phyloP scores from a whole-genome alignment of 805 yeast genomes.

The Candida ortonii region DNA sequence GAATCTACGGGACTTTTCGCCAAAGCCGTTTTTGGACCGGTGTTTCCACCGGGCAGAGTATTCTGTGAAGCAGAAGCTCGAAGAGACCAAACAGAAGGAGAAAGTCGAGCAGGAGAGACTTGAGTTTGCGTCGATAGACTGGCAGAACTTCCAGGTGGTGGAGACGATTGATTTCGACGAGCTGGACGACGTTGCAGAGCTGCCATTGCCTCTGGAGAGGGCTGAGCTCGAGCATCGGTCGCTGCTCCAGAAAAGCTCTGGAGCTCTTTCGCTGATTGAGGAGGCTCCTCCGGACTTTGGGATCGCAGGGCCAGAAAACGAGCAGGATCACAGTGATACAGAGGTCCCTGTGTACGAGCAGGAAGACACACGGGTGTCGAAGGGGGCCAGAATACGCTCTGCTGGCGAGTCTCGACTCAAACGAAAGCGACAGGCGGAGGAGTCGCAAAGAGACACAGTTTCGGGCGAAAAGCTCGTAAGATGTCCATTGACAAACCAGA shows the following conservation, averaged over 20 bases:
- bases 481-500: slow-evolving; percentile 78
- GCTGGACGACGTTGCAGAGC: slow-evolving; percentile 54
- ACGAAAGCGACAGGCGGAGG: slow-evolving; percentile 20
- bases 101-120: slow-evolving; percentile 39
- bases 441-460: slow-evolving; percentile 9
- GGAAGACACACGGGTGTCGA: slow-evolving; percentile 21
- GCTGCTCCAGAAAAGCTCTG: slow-evolving; percentile 47
- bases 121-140: slow-evolving; percentile 74
- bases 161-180: slow-evolving; percentile 66
- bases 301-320: slow-evolving; percentile 23
- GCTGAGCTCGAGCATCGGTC: slow-evolving; percentile 62
- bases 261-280: slow-evolving; percentile 28
- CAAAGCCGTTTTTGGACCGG: slow-evolving; percentile 38
- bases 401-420: slow-evolving; percentile 68
- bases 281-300: slow-evolving; percentile 44
- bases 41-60: slow-evolving; percentile 59
- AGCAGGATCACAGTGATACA: slow-evolving; percentile 6
- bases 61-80: slow-evolving; percentile 36
- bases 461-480: slow-evolving; percentile 40
- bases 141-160: slow-evolving; percentile 79
- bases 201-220: slow-evolving; percentile 53
- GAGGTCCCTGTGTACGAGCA: slow-evolving; percentile 12
- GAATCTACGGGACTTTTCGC: slow-evolving; percentile 24
- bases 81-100: slow-evolving; percentile 30
- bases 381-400: slow-evolving; percentile 62